A percentile compares a stretch with the other conserved stretches of the same genome.
These are phyloP conservation scores for Pyrenophora graminea DNA, from an alignment of 2,329 filamentous ascomycete genomes.

Conservation along the genomic window DNA sequence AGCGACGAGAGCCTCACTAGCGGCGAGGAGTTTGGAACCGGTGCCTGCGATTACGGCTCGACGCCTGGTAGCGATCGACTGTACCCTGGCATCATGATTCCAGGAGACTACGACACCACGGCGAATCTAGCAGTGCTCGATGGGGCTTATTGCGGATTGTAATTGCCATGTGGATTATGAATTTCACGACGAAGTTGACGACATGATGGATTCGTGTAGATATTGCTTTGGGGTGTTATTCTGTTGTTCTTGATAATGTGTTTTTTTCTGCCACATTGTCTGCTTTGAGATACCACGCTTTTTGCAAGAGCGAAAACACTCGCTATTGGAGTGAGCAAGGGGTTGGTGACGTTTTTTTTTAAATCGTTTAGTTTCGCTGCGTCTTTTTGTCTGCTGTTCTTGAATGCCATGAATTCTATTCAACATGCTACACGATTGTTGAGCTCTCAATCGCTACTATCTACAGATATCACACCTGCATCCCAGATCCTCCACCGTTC, in stretches of 20 bases:
- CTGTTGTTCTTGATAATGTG: too few relatives aligned
- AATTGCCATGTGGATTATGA: neutral
- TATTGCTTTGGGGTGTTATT: too few relatives aligned
- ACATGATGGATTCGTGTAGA: conserved; percentile 1
- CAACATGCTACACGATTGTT: too few relatives aligned
- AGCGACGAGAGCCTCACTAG: conserved; percentile 64
- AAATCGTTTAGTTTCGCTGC: neutral
- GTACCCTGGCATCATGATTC: conserved; percentile 45
- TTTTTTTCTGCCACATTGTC: too few relatives aligned
- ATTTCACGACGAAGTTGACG: neutral
- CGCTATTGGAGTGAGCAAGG: neutral
- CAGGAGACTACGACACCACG: conserved; percentile 34
- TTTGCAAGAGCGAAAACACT: conserved; percentile 20
- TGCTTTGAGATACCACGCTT: conserved; percentile 30
- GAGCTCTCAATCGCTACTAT: too few relatives aligned
- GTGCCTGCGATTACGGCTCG: conserved; percentile 33
- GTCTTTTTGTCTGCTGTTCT: too few relatives aligned
- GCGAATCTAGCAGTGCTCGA: conserved; percentile 44
- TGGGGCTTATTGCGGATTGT: conserved; percentile 48
- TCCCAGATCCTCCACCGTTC: too few relatives aligned
- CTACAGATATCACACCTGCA: too few relatives aligned
- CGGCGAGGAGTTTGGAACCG: conserved; percentile 50
- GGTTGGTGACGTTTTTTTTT: neutral
- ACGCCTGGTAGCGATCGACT: conserved; percentile 39
- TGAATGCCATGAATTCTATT: too few relatives aligned